phyloP scores from a whole-genome alignment of 2,329 filamentous ascomycete genomes.

The Talaromyces verruculosus region DNA sequence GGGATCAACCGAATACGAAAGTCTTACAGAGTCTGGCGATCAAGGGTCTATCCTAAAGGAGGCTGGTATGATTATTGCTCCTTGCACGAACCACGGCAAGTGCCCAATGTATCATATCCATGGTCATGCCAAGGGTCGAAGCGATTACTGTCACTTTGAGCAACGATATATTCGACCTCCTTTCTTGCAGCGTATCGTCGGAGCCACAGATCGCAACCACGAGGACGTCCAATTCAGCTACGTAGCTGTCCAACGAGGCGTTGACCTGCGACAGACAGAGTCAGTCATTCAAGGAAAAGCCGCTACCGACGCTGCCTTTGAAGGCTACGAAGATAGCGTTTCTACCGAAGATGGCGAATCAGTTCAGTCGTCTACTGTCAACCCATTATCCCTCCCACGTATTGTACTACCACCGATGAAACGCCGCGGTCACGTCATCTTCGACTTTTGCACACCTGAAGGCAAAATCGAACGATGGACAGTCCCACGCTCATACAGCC shows the following conservation, averaged over 20 bases:
- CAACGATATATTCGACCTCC: conserved; percentile 83
- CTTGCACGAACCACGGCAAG: conserved; percentile 80
- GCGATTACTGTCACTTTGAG: conserved; percentile 86
- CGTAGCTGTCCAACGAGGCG: conserved; percentile 77
- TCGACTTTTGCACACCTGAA: conserved; percentile 86
- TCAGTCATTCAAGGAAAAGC: conserved; percentile 53
- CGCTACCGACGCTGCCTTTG: conserved; percentile 67
- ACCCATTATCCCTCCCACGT: conserved; percentile 73
- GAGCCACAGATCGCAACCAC: conserved; percentile 68
- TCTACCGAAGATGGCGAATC: conserved; percentile 17
- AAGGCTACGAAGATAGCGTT: conserved; percentile 60
- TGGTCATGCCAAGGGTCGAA: conserved; percentile 70
- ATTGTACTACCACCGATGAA: conserved; percentile 80
- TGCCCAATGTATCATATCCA: conserved; percentile 85
- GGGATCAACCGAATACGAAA: conserved; percentile 46
- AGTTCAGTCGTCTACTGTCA: conserved; percentile 26
- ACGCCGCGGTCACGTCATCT: conserved; percentile 78
- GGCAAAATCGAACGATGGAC: conserved; percentile 92
- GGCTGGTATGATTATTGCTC: conserved; percentile 61
- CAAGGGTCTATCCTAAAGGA: conserved; percentile 48
- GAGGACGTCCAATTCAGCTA: conserved; percentile 93
- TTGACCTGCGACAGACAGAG: conserved; percentile 52
- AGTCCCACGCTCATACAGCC: conserved; percentile 76
- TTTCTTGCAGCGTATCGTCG: conserved; percentile 76
- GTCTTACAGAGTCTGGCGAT: conserved; percentile 35